These are phyloP conservation scores for Recurvomyces mirabilis DNA, from an alignment of 495 filamentous ascomycete genomes.

Conservation along the genomic window DNA sequence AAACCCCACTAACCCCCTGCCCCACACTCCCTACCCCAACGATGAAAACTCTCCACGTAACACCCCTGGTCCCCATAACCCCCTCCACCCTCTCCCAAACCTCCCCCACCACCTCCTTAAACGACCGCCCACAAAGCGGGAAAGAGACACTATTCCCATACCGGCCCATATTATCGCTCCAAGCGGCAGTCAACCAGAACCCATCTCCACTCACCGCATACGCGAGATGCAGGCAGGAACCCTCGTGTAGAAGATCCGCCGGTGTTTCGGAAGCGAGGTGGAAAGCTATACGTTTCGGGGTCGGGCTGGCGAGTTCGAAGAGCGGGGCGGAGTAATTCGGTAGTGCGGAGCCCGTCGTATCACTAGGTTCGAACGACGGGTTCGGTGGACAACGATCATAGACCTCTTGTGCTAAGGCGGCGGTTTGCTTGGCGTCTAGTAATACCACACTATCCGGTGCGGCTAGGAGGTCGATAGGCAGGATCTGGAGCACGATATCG, in stretches of 20 bases:
- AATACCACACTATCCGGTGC: conserved; percentile 54
- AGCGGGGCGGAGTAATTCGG: conserved; percentile 49
- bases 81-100: conserved; percentile 78
- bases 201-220: conserved; percentile 73
- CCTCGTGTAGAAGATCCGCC: conserved; percentile 67
- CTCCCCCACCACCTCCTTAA: conserved; percentile 59
- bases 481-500: conserved; percentile 72
- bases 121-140: conserved; percentile 40
- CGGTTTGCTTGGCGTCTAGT: conserved; percentile 54
- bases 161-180: conserved; percentile 74
- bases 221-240: conserved; percentile 73
- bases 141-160: conserved; percentile 71
- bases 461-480: conserved; percentile 61
- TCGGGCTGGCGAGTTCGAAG: conserved; percentile 59
- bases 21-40: conserved; percentile 26
- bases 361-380: conserved; percentile 30
- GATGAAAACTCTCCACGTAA: conserved; percentile 72
- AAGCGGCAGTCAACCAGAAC: conserved; percentile 81
- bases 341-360: conserved; percentile 31
- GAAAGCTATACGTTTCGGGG: conserved; percentile 69
- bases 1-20: conserved; percentile 4
- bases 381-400: conserved; percentile 71
- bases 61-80: conserved; percentile 56
- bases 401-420: conserved; percentile 65
- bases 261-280: conserved; percentile 56